These are phyloP conservation scores for Chlamydomonas asymmetrica DNA, from an alignment of 139 green algal genomes.

Conservation along the genomic window DNA sequence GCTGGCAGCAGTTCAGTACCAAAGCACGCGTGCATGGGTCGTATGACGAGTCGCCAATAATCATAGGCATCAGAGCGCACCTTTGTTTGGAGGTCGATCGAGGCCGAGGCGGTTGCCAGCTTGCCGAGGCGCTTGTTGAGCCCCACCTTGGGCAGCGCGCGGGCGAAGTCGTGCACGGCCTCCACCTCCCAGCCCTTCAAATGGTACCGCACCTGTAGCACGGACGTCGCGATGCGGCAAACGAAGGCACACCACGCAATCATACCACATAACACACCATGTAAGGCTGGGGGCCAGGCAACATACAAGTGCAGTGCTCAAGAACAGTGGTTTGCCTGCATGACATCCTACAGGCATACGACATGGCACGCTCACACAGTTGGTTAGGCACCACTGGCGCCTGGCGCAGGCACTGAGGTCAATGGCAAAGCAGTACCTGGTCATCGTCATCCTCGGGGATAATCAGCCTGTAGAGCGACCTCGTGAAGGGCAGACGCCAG, in stretches of 20 bases:
- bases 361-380: too few species aligned
- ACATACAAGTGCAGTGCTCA: background rate
- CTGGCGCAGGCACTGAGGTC: background rate
- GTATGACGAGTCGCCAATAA: too few species aligned
- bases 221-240: too few species aligned
- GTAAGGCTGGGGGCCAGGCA: background rate
- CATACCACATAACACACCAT: too few species aligned
- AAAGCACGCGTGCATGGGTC: too few species aligned
- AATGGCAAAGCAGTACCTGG: constrained; percentile 21
- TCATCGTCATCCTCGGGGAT: constrained; percentile 42
- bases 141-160: constrained; percentile 11
- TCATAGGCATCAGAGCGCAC: too few species aligned
- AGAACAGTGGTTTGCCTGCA: background rate
- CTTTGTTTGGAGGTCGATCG: constrained; percentile 43
- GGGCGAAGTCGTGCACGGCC: constrained; percentile 43
- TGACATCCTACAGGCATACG: background rate
- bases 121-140: constrained; percentile 43
- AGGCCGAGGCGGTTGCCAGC: constrained; percentile 27
- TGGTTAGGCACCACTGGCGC: too few species aligned
- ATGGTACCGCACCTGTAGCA: constrained; percentile 25
- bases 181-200: constrained; percentile 50
- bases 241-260: too few species aligned
- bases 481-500: constrained; percentile 42
- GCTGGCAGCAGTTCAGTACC: too few species aligned
- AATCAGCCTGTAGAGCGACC: constrained; percentile 41